Evolutionary conservation across 345 rosid genomes (phyloP).

Genomic region (Sisymbrium altissimum): DNA sequence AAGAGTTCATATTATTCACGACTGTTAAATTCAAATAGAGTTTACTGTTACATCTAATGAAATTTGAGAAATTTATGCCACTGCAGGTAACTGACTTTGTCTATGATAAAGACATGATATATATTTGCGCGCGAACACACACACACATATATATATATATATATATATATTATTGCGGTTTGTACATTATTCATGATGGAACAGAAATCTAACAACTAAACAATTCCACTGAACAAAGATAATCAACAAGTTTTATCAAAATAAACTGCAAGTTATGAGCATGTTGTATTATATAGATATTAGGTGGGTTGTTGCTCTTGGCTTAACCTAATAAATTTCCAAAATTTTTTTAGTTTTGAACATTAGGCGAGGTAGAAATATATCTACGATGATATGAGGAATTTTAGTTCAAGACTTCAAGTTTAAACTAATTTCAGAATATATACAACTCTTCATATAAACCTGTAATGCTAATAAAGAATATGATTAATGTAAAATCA

Average conservation of each 20-base stretch:
- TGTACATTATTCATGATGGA: conserved; percentile 1
- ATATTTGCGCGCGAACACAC: background rate
- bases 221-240: background rate
- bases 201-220: conserved; percentile 27
- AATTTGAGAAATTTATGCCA: conserved; percentile 4
- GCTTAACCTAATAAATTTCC: conserved; percentile 28
- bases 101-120: conserved; percentile 26
- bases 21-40: background rate
- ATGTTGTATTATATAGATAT: conserved; percentile 8
- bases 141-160: background rate
- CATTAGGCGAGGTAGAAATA: conserved; percentile 8
- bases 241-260: conserved; percentile 22
- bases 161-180: background rate
- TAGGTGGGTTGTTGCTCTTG: conserved; percentile 27
- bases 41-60: background rate
- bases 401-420: background rate
- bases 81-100: conserved; percentile 31
- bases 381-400: background rate
- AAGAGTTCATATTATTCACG: background rate
- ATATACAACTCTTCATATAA: background rate
- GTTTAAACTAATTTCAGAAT: background rate
- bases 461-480: background rate
- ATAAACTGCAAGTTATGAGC: conserved; percentile 13
- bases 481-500: background rate
- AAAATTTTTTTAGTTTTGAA: conserved; percentile 7